phyloP scores from a whole-genome alignment of 23 red algal genomes.

The Pyropia haitanensis region DNA sequence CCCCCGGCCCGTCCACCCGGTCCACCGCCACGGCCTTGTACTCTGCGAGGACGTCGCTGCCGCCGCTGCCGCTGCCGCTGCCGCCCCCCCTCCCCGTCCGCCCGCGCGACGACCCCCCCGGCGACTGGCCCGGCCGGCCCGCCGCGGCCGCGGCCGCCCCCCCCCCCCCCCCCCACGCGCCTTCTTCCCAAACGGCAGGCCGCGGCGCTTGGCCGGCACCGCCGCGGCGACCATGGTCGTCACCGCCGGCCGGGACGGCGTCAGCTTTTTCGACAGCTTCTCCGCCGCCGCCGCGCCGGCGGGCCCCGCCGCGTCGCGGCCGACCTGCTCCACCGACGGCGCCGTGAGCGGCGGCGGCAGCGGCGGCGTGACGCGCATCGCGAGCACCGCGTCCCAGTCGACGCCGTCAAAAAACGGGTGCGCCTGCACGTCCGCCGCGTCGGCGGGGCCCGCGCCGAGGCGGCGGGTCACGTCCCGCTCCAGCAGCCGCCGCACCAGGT shows the following conservation, averaged over 20 bases:
- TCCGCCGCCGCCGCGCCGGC: not conserved
- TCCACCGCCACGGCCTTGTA: not conserved
- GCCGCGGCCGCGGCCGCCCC: too few species aligned
- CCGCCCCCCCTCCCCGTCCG: too few species aligned
- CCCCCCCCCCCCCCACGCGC: too few species aligned
- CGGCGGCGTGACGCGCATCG: slow-evolving; percentile 42
- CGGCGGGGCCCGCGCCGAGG: slow-evolving; percentile 46
- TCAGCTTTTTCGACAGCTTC: not conserved
- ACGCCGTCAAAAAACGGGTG: slow-evolving; percentile 89
- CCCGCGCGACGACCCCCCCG: too few species aligned
- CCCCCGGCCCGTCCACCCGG: not conserved
- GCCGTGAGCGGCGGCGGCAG: slow-evolving; percentile 19
- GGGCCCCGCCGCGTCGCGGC: not conserved
- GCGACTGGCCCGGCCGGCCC: too few species aligned
- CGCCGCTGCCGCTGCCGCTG: not conserved
- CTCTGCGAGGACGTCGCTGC: not conserved
- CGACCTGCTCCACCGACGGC: slow-evolving; percentile 5
- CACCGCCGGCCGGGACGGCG: not conserved
- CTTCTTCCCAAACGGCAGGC: not conserved
- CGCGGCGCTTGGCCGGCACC: not conserved
- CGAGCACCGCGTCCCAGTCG: slow-evolving; percentile 42
- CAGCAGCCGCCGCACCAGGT: slow-evolving; percentile 72
- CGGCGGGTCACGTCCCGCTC: slow-evolving; percentile 55
- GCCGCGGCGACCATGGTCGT: not conserved
- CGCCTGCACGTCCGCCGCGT: slow-evolving; percentile 49